Evolutionary conservation across 2,329 filamentous ascomycete species (phyloP).

Genomic region (Laburnicola sp.): DNA sequence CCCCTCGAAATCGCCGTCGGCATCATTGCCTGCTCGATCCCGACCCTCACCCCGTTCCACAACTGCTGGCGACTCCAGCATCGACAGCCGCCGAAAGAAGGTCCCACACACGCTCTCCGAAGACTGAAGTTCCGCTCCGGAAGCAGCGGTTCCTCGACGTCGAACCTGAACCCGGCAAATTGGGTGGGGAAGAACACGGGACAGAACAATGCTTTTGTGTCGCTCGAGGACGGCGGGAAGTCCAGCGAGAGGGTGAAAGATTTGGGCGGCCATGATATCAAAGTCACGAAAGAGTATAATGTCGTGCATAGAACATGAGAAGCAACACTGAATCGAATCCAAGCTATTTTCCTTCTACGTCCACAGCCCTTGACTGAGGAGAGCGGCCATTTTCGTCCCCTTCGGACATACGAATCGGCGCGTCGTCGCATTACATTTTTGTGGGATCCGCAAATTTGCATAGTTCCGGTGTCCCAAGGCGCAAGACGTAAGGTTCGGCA

Average conservation of each 20-base stretch:
- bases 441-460: too few relatives aligned
- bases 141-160: conserved; percentile 22
- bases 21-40: conserved; percentile 25
- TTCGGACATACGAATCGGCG: too few relatives aligned
- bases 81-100: conserved; percentile 11
- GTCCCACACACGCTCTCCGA: conserved; percentile 16
- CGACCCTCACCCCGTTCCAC: conserved; percentile 15
- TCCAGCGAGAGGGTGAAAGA: conserved; percentile 13
- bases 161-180: conserved; percentile 20
- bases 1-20: conserved; percentile 26
- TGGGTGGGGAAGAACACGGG: conserved; percentile 18
- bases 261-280: conserved; percentile 21
- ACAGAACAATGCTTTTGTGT: conserved; percentile 22
- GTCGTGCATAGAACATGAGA: conserved; percentile 11
- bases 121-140: conserved; percentile 20
- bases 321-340: too few relatives aligned
- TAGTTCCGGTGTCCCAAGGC: too few relatives aligned
- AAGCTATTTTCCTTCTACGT: too few relatives aligned
- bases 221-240: conserved; percentile 19
- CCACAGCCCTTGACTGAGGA: too few relatives aligned
- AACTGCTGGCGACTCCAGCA: conserved; percentile 16
- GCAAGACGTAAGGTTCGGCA: too few relatives aligned
- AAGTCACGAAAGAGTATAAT: conserved; percentile 26
- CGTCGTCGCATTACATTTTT: too few relatives aligned
- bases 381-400: too few relatives aligned